Evolutionary conservation across 2,329 filamentous ascomycete genomes (phyloP).

Genomic region (Monosporascus cannonballus): DNA sequence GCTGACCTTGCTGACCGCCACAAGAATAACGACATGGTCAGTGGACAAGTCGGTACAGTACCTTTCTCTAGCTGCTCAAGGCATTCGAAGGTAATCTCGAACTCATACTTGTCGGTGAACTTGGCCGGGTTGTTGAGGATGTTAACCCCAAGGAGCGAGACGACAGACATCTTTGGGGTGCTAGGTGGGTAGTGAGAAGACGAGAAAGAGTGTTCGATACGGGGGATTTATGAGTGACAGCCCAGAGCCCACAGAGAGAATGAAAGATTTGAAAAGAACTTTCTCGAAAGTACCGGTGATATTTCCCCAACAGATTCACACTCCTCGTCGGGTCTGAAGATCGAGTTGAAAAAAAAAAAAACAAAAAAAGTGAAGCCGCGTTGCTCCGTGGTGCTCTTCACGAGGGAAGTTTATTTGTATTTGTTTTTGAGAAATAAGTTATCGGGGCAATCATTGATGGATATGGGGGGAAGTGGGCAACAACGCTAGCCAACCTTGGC

Average conservation of each 20-base stretch:
- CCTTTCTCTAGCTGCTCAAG: conserved; percentile 91
- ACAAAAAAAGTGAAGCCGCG: too few relatives aligned
- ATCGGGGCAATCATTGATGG: too few relatives aligned
- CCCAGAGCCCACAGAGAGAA: too few relatives aligned
- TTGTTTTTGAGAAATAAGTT: too few relatives aligned
- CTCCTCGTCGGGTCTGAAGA: too few relatives aligned
- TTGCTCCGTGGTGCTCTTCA: too few relatives aligned
- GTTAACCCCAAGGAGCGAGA: conserved; percentile 91
- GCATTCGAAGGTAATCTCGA: conserved; percentile 98
- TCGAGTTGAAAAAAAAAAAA: too few relatives aligned
- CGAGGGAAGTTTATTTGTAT: too few relatives aligned
- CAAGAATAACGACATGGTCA: conserved; percentile 1
- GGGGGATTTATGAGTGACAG: background rate
- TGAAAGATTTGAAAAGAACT: too few relatives aligned
- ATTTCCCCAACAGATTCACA: too few relatives aligned
- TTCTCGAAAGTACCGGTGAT: too few relatives aligned
- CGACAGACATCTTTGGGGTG: conserved; percentile 73
- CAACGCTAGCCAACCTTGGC: background rate
- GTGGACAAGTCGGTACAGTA: conserved; percentile 27
- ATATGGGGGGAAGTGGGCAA: background rate
- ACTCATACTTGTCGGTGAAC: conserved; percentile 89
- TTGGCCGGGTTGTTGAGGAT: conserved; percentile 95
- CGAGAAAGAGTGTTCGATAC: background rate
- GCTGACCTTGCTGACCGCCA: background rate
- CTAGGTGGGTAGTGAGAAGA: background rate